These are phyloP conservation scores for Glonium stellatum DNA, from an alignment of 495 filamentous ascomycete genomes.

Conservation along the genomic window DNA sequence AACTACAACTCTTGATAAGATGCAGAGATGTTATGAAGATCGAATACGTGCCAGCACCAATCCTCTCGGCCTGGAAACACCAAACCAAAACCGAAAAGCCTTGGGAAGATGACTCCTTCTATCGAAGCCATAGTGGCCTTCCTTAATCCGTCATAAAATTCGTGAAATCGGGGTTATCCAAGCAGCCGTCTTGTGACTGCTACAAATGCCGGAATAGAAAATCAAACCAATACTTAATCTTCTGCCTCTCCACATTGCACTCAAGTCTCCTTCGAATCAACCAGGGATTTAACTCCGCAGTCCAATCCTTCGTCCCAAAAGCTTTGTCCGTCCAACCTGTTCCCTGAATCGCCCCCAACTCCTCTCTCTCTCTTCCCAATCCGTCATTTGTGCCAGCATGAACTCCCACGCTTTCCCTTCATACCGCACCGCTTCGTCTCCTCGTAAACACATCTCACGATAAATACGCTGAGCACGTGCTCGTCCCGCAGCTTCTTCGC, in stretches of 20 bases:
- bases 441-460: conserved; percentile 29
- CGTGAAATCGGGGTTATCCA: too few relatives aligned
- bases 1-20: not conserved
- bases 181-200: too few relatives aligned
- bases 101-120: not conserved
- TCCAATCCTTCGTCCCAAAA: conserved; percentile 21
- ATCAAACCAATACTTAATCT: too few relatives aligned
- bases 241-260: too few relatives aligned
- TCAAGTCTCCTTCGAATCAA: too few relatives aligned
- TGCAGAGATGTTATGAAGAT: not conserved
- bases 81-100: not conserved
- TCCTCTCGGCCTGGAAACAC: not conserved
- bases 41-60: not conserved
- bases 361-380: conserved; percentile 31
- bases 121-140: not conserved
- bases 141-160: too few relatives aligned
- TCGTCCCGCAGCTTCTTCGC: conserved; percentile 26
- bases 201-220: too few relatives aligned
- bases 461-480: conserved; percentile 24
- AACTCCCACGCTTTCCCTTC: conserved; percentile 34
- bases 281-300: conserved; percentile 1
- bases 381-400: conserved; percentile 34
- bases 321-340: conserved; percentile 20
- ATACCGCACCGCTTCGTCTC: conserved; percentile 20
- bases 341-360: conserved; percentile 27